phyloP scores from a whole-genome alignment of 148 eudicot genomes.

The Fagopyrum tataricum region DNA sequence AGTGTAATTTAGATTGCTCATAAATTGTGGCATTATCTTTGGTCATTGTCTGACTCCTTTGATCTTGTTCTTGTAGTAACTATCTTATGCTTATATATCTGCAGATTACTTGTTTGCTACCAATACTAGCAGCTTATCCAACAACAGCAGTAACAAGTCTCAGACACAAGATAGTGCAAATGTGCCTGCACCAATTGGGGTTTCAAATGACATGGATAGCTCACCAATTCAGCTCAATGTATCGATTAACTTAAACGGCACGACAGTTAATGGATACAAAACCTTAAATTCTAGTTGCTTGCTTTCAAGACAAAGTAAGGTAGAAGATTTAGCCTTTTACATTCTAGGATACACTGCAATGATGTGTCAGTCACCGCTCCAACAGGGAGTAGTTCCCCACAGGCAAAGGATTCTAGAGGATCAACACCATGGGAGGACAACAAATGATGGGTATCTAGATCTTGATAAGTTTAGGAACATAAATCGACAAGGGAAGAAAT shows the following conservation, averaged over 20 bases:
- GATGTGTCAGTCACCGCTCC: slow-evolving; percentile 31
- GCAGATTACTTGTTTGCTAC: slow-evolving; percentile 1
- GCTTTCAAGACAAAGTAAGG: slow-evolving; percentile 23
- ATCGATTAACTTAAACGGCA: slow-evolving; percentile 27
- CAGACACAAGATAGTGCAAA: slow-evolving; percentile 4
- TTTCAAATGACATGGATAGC: slow-evolving; percentile 22
- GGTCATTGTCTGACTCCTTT: neutral
- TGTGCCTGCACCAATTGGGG: slow-evolving; percentile 20
- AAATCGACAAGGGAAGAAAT: slow-evolving; percentile 32
- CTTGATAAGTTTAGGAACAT: slow-evolving; percentile 42
- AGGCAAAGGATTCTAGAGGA: slow-evolving; percentile 22
- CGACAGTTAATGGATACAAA: slow-evolving; percentile 19
- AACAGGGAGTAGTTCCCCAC: slow-evolving; percentile 20
- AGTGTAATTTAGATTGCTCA: neutral
- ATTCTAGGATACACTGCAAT: slow-evolving; percentile 42
- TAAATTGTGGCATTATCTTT: neutral
- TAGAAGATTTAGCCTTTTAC: slow-evolving; percentile 36
- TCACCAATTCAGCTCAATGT: slow-evolving; percentile 34
- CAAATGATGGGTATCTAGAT: slow-evolving; percentile 34
- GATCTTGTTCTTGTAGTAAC: neutral
- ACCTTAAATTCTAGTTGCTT: slow-evolving; percentile 26
- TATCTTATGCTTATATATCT: neutral
- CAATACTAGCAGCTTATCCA: neutral
- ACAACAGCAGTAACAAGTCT: neutral
- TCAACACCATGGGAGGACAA: slow-evolving; percentile 30